Conservation (phyloP, 257 asterid genomes). For the Osmanthus fragrans region DNA sequence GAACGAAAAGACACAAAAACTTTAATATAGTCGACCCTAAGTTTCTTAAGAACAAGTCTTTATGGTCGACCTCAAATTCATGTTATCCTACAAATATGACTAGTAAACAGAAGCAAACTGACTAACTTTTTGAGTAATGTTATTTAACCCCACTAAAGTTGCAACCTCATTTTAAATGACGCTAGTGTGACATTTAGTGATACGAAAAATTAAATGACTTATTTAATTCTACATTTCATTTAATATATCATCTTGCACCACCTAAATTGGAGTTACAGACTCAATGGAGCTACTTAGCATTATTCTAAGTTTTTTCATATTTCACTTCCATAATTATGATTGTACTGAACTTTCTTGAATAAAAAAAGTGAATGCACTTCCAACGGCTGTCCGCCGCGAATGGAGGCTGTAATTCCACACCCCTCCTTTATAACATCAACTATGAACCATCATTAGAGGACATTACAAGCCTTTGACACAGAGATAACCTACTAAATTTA, state of each 20-base stretch:
- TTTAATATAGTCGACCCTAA: too few species aligned
- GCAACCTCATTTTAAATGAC: too few species aligned
- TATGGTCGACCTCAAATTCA: too few species aligned
- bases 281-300: too few species aligned
- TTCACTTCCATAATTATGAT: background rate
- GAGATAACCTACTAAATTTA: background rate
- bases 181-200: too few species aligned
- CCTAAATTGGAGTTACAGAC: too few species aligned
- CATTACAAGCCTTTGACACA: background rate
- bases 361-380: background rate
- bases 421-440: background rate
- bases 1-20: too few species aligned
- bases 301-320: background rate
- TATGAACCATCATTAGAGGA: background rate
- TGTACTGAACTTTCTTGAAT: background rate
- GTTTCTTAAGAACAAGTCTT: too few species aligned
- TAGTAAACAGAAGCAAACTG: background rate
- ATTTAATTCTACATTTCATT: too few species aligned
- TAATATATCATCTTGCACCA: too few species aligned
- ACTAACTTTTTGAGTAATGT: background rate
- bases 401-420: background rate
- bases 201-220: too few species aligned
- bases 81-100: background rate
- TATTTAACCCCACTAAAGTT: too few species aligned
- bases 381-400: constrained; percentile 2